A percentile compares a stretch with the other conserved stretches of the same genome.
These are phyloP conservation scores for Erythrophleum ivorense DNA, from an alignment of 331 rosid species.

Conservation along the genomic window DNA sequence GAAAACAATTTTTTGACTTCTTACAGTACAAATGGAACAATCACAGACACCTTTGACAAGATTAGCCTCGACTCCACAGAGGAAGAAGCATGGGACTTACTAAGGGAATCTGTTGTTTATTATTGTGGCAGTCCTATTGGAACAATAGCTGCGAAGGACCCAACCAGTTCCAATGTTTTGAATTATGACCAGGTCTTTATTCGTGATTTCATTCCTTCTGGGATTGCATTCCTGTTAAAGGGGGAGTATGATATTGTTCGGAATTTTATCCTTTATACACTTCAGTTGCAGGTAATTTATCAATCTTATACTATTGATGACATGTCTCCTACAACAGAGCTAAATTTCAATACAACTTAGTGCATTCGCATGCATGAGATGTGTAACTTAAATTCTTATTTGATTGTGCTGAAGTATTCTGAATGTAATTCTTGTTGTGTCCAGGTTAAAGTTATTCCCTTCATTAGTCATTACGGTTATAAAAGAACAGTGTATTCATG, in stretches of 20 bases:
- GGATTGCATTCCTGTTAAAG: conserved; percentile 85
- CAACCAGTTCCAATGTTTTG: conserved; percentile 65
- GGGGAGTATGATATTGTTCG: conserved; percentile 91
- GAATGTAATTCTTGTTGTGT: conserved; percentile 1
- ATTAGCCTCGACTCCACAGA: conserved; percentile 54
- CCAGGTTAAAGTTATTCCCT: not conserved
- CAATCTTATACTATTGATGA: conserved; percentile 16
- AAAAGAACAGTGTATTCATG: not conserved
- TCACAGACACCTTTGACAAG: conserved; percentile 42
- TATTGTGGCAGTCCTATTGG: conserved; percentile 86
- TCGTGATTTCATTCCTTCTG: conserved; percentile 93
- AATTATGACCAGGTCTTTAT: conserved; percentile 91
- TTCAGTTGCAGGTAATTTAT: conserved; percentile 84
- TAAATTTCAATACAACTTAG: conserved; percentile 14
- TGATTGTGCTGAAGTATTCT: conserved; percentile 27
- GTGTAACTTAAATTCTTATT: conserved; percentile 23
- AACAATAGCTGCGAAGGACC: conserved; percentile 86
- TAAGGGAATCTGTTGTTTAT: conserved; percentile 71
- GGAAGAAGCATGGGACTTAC: conserved; percentile 88
- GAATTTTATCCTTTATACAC: conserved; percentile 80
- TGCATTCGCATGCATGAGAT: conserved; percentile 12
- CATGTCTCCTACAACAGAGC: conserved; percentile 13
- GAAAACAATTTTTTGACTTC: conserved; percentile 53
- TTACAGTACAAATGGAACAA: conserved; percentile 57
- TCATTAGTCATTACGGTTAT: conserved; percentile 14